Conservation (phyloP, 805 yeast species). For the Myxozyma udenii region DNA sequence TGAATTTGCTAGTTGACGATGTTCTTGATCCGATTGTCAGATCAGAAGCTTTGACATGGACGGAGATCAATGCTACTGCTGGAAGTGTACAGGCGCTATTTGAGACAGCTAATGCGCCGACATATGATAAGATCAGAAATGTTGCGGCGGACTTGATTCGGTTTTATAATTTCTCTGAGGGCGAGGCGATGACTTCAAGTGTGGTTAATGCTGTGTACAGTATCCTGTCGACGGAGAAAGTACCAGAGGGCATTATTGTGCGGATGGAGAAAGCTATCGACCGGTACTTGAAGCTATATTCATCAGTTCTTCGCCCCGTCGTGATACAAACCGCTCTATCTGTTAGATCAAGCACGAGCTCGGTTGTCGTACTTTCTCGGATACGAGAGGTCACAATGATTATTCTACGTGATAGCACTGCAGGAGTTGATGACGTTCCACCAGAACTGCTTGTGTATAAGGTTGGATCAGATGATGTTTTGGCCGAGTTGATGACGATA, state of each 20-base stretch:
- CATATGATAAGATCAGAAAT: conserved; percentile 19
- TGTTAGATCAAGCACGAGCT: neutral
- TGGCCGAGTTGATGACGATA: conserved; percentile 14
- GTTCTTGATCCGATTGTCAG: conserved; percentile 16
- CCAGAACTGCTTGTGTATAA: conserved; percentile 5
- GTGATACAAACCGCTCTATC: neutral
- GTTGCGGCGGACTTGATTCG: conserved; percentile 21
- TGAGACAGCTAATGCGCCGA: conserved; percentile 12
- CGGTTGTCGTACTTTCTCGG: conserved; percentile 15
- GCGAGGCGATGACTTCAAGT: neutral
- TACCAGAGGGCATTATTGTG: conserved; percentile 16
- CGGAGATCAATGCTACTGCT: conserved; percentile 3
- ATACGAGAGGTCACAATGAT: conserved; percentile 14
- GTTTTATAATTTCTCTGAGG: conserved; percentile 8
- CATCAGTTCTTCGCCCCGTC: neutral
- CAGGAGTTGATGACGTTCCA: conserved; percentile 19
- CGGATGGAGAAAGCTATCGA: conserved; percentile 17
- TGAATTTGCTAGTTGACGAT: conserved; percentile 19
- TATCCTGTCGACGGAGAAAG: conserved; percentile 8
- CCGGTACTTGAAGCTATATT: conserved; percentile 4
- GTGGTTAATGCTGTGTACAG: conserved; percentile 5
- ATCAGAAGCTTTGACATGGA: conserved; percentile 11
- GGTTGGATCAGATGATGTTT: conserved; percentile 13
- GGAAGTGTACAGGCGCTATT: conserved; percentile 10
- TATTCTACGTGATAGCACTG: conserved; percentile 8